phyloP scores from a whole-genome alignment of 1,139 yeast species.

The Suhomyces chickasaworum region DNA sequence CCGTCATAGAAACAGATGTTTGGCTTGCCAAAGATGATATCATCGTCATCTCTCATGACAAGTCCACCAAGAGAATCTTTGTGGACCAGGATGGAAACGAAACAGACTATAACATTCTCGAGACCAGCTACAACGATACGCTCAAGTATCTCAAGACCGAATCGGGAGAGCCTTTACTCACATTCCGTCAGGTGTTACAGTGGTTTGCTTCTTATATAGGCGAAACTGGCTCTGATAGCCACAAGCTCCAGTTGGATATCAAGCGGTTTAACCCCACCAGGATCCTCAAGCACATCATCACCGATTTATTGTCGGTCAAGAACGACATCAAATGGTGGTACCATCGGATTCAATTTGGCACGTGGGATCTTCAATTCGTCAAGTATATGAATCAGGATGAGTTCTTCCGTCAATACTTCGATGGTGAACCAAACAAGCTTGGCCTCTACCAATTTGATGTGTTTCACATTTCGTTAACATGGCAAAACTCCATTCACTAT shows the following conservation, averaged over 20 bases:
- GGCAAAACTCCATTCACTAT: slow-evolving; percentile 39
- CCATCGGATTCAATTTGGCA: slow-evolving; percentile 67
- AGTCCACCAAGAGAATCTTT: slow-evolving; percentile 60
- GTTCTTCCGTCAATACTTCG: slow-evolving; percentile 32
- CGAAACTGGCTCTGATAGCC: slow-evolving; percentile 19
- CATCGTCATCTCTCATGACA: slow-evolving; percentile 77
- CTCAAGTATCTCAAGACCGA: slow-evolving; percentile 57
- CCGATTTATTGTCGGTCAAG: slow-evolving; percentile 49
- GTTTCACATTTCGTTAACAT: slow-evolving; percentile 38
- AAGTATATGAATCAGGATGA: slow-evolving; percentile 50
- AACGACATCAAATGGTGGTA: slow-evolving; percentile 67
- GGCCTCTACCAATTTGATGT: slow-evolving; percentile 37
- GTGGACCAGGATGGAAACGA: slow-evolving; percentile 46
- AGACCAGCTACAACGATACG: slow-evolving; percentile 39
- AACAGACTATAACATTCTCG: slow-evolving; percentile 41
- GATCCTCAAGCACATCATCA: slow-evolving; percentile 54
- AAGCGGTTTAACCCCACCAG: slow-evolving; percentile 68
- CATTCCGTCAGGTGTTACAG: slow-evolving; percentile 57
- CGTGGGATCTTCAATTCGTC: slow-evolving; percentile 74
- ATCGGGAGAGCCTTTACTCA: slow-evolving; percentile 61
- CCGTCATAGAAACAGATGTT: slow-evolving; percentile 79
- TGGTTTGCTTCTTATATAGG: slow-evolving; percentile 54
- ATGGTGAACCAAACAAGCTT: slow-evolving; percentile 14
- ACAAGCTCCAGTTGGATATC: slow-evolving; percentile 75
- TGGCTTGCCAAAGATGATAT: slow-evolving; percentile 76